Base-by-base conservation (phyloP, 768 basidiomycete genomes). In the Phlebiopsis gigantea region DNA sequence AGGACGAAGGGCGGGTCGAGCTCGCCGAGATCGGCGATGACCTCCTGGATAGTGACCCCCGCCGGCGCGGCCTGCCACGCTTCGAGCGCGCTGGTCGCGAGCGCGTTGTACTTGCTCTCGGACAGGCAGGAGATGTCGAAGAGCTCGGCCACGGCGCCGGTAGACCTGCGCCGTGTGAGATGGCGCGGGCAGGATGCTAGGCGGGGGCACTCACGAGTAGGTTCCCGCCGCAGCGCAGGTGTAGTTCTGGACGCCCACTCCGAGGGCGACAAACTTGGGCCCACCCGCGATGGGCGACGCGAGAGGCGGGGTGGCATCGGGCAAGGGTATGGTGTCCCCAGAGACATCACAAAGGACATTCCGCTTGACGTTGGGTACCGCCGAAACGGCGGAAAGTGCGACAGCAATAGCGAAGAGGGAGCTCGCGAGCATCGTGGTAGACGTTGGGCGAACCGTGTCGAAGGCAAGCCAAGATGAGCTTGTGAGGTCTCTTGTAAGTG, bases 121-220 rank as follows among this genome's bases (percentile, higher is more conserved):
- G 64, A 67, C 24, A 81, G 56, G 68, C 82, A 82, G 0, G 81
- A 81, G 41, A 76, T 71, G 62, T 85, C 84, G 66, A 80, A 79
- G 5, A 84, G 67, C 61, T 81, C 77, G 4, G 74, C 77, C 17
- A 79, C 61, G 41, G 79, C 78, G 15, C 62, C 62, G 9, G 46
- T 53, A 28, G 47, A 51, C 15, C 61, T 61, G 29, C 31, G n/a
- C 4, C 12, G 26, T 51, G 15, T 39, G 50, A 6, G 34, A 39
- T 7, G 5, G 31, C 15, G 30, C 17, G 10, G 4, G 12, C 9
- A 31, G 19, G 22, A 31, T 19, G 12, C 14, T 50, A 54, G 47
- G 12, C 17, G 34, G 2, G 17, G 12, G 34, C 14, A 39, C 76
- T 59, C 57, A 81, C 80, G 71, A 70, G 61, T 72, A 81, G 9